These are phyloP conservation scores for Liquidambar formosana DNA, from an alignment of 164 flowering plant species.

Conservation along the genomic window DNA sequence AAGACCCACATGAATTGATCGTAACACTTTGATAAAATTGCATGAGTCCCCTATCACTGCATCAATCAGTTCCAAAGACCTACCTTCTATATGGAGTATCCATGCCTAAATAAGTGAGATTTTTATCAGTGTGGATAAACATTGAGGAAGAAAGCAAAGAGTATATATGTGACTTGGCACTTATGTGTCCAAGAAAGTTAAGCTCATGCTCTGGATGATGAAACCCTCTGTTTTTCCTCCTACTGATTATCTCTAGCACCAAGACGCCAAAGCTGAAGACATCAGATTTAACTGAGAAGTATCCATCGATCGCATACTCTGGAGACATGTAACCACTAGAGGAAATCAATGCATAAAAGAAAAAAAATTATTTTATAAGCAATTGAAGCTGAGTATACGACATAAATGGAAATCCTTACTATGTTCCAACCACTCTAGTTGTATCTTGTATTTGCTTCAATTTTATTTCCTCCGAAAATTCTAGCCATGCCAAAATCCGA, in stretches of 20 bases:
- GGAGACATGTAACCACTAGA: slow-evolving; percentile 15
- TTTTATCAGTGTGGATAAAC: too few relatives aligned
- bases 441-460: slow-evolving; percentile 5
- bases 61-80: slow-evolving; percentile 10
- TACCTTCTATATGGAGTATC: slow-evolving; percentile 24
- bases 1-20: slow-evolving; percentile 27
- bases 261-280: slow-evolving; percentile 10
- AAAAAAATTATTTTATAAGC: background rate
- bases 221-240: slow-evolving; percentile 8
- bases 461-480: slow-evolving; percentile 8
- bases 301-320: slow-evolving; percentile 12
- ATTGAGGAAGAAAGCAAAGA: too few relatives aligned
- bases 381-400: background rate
- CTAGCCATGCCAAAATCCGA: slow-evolving; percentile 13
- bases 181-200: slow-evolving; percentile 6
- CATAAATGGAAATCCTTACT: background rate
- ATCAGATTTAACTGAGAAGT: slow-evolving; percentile 12
- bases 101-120: slow-evolving; percentile 18
- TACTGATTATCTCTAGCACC: slow-evolving; percentile 11
- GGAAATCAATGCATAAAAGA: background rate
- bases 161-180: background rate
- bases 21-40: background rate
- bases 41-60: too few relatives aligned
- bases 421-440: slow-evolving; percentile 7
- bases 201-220: background rate